Conservation (phyloP, 306 rosid species). For the Leucaena leucocephala region DNA sequence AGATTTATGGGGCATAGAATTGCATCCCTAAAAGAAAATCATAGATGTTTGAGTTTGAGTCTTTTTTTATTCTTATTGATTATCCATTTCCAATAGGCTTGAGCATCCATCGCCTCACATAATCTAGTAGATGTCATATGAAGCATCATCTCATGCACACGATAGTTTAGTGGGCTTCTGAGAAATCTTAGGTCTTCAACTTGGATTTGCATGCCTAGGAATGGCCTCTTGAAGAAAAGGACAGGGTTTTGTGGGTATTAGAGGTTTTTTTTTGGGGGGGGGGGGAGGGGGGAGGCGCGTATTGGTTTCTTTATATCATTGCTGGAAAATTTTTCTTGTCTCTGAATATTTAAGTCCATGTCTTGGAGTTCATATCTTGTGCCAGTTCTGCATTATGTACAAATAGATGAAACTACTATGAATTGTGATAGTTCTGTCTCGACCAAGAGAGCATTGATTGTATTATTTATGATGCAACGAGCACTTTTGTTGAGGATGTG, state of each 20-base stretch:
- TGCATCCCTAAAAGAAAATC: not conserved
- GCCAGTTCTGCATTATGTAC: conserved; percentile 14
- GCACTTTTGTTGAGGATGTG: not conserved
- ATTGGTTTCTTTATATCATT: not conserved
- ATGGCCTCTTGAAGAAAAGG: not conserved
- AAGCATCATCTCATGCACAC: not conserved
- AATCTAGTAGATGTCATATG: not conserved
- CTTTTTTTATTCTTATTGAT: not conserved
- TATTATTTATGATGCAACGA: not conserved
- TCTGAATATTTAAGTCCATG: conserved; percentile 14
- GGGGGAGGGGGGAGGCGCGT: no score
- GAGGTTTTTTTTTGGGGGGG: not conserved
- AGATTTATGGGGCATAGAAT: not conserved
- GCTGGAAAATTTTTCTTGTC: conserved; percentile 25
- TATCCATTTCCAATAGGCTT: not conserved
- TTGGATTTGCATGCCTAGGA: not conserved
- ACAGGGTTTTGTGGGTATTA: not conserved
- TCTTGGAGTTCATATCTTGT: conserved; percentile 2
- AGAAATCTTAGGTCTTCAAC: conserved; percentile 15
- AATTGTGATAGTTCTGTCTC: not conserved
- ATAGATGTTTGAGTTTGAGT: not conserved
- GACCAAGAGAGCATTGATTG: not conserved
- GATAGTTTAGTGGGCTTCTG: not conserved
- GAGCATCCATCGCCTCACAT: not conserved
- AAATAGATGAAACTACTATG: not conserved